Conservation (phyloP, 2,329 filamentous ascomycete species). For the Calonectria pseudoturangicola region DNA sequence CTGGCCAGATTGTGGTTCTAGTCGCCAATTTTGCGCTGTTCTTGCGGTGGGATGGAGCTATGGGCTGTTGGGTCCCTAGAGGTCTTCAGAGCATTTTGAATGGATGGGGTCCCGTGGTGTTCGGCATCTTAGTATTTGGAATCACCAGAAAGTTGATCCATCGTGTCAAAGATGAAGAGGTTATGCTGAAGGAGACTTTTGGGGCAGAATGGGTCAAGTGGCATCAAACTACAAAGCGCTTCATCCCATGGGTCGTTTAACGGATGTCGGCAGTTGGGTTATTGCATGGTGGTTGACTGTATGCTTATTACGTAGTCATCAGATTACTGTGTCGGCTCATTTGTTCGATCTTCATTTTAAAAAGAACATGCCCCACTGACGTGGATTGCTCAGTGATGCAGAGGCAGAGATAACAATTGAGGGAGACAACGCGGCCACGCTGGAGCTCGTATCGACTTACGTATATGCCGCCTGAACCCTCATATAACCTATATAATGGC, state of each 20-base stretch:
- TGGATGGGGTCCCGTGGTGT: slow-evolving; percentile 5
- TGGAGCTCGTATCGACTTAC: too few relatives aligned
- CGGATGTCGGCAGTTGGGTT: background rate
- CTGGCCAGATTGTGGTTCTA: slow-evolving; percentile 62
- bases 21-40: slow-evolving; percentile 57
- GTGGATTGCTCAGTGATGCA: too few relatives aligned
- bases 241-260: slow-evolving; percentile 21
- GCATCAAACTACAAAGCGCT: slow-evolving; percentile 22
- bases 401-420: too few relatives aligned
- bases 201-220: slow-evolving; percentile 20
- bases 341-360: too few relatives aligned
- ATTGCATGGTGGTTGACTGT: background rate
- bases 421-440: too few relatives aligned
- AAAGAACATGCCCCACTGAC: too few relatives aligned
- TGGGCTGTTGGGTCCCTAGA: slow-evolving; percentile 62
- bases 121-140: background rate
- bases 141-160: background rate
- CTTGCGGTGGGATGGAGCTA: slow-evolving; percentile 60
- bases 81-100: background rate
- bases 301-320: background rate
- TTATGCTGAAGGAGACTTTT: slow-evolving; percentile 23
- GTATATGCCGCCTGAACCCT: too few relatives aligned
- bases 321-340: too few relatives aligned
- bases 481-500: too few relatives aligned
- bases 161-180: slow-evolving; percentile 24